phyloP scores from a whole-genome alignment of 2,329 filamentous ascomycete genomes.

The Apiospora sp. region DNA sequence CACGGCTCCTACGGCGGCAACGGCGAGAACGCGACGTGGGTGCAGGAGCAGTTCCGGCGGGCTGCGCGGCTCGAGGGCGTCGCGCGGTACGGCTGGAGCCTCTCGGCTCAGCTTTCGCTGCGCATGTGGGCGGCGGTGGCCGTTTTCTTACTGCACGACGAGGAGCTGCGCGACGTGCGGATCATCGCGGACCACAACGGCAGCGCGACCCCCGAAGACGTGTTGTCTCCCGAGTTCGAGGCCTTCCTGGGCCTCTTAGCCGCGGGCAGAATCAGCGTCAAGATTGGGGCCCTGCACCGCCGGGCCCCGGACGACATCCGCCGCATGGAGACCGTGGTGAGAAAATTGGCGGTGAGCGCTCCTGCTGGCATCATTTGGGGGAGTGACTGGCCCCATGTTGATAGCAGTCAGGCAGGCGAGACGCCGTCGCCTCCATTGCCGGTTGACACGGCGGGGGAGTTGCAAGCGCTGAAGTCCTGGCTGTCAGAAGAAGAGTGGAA shows the following conservation, averaged over 20 bases:
- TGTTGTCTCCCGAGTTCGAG: slow-evolving; percentile 10
- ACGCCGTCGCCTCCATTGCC: neutral
- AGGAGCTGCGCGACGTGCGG: neutral
- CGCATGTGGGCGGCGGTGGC: slow-evolving; percentile 17
- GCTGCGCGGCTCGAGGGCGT: slow-evolving; percentile 8
- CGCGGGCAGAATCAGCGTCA: neutral
- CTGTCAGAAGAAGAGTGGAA: slow-evolving; percentile 15
- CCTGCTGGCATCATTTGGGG: slow-evolving; percentile 9
- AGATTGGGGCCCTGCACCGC: slow-evolving; percentile 12
- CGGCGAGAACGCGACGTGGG: neutral
- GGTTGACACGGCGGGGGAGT: slow-evolving; percentile 8
- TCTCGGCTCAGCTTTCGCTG: slow-evolving; percentile 21
- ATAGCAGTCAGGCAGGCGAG: neutral
- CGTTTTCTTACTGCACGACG: neutral
- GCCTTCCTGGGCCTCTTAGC: neutral
- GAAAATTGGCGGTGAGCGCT: neutral
- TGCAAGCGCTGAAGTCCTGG: neutral
- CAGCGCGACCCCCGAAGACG: slow-evolving; percentile 8
- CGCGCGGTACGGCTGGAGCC: slow-evolving; percentile 7
- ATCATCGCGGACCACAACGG: slow-evolving; percentile 19
- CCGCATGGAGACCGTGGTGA: slow-evolving; percentile 3
- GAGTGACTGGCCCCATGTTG: slow-evolving; percentile 20
- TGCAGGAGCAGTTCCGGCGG: neutral
- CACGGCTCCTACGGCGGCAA: slow-evolving; percentile 12
- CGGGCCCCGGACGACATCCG: slow-evolving; percentile 7